Conservation (phyloP, 2,329 filamentous ascomycete species). For the Talaromyces sp. region DNA sequence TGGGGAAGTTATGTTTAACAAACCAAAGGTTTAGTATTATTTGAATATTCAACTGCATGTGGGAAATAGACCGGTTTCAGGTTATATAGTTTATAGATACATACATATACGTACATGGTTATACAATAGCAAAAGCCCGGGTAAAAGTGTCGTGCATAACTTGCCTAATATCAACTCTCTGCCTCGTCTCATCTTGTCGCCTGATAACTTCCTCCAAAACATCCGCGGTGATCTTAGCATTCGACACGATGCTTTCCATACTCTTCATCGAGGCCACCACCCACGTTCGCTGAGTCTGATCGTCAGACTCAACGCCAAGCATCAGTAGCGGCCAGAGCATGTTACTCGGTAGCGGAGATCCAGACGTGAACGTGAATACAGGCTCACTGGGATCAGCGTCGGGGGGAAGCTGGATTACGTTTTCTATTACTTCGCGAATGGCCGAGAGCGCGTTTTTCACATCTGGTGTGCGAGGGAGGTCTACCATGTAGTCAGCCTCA, state of each 20-base stretch:
- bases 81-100: background rate
- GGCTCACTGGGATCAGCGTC: background rate
- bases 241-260: conserved; percentile 35
- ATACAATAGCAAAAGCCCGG: conserved; percentile 52
- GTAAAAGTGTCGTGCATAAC: conserved; percentile 45
- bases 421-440: conserved; percentile 7
- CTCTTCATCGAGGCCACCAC: conserved; percentile 47
- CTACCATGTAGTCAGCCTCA: conserved; percentile 19
- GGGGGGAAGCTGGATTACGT: background rate
- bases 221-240: conserved; percentile 37
- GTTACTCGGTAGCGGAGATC: conserved; percentile 47
- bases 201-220: conserved; percentile 36
- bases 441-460: conserved; percentile 3
- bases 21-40: background rate
- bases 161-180: conserved; percentile 34
- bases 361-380: conserved; percentile 21
- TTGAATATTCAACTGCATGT: background rate
- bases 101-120: conserved; percentile 11
- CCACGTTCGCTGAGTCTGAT: conserved; percentile 45
- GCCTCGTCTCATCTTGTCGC: conserved; percentile 32
- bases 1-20: no score
- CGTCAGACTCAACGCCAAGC: conserved; percentile 53
- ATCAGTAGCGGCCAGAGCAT: conserved; percentile 57
- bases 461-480: conserved; percentile 50
- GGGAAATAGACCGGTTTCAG: background rate